A percentile compares a stretch with the other conserved stretches of the same genome.
Evolutionary conservation across 345 rosid genomes (phyloP).

Genomic region (Moringa oleifera): DNA sequence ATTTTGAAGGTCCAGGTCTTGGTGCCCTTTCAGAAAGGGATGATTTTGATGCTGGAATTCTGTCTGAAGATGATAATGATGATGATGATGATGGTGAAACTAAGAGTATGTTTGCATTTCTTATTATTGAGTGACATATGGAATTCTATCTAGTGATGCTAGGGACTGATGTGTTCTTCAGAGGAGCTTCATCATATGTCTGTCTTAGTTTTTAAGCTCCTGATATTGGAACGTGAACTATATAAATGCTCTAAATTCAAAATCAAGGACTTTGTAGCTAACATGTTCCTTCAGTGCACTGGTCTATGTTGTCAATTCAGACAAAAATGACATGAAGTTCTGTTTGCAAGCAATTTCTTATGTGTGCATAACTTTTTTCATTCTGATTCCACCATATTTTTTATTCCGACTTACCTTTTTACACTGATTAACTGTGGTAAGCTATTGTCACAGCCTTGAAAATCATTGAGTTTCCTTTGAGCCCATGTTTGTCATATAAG

Average conservation of each 20-base stretch:
- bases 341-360: neutral
- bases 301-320: neutral
- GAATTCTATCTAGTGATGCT: neutral
- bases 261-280: neutral
- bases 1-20: constrained; percentile 38
- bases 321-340: neutral
- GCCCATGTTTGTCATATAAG: too few species aligned
- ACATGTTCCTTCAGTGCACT: neutral
- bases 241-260: neutral
- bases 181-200: too few species aligned
- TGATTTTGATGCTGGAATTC: constrained; percentile 69
- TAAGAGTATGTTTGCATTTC: neutral
- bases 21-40: constrained; percentile 44
- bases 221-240: neutral
- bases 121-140: too few species aligned
- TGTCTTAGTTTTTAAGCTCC: too few species aligned
- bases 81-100: constrained; percentile 31
- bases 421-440: too few species aligned
- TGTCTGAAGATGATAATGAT: constrained; percentile 54
- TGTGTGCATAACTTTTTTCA: too few species aligned
- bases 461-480: too few species aligned
- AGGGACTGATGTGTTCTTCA: too few species aligned
- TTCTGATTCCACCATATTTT: neutral
- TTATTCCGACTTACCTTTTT: neutral
- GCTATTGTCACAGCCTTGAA: too few species aligned